phyloP scores from a whole-genome alignment of 2,329 filamentous ascomycete genomes.

The Fusarium brachygibbosum region DNA sequence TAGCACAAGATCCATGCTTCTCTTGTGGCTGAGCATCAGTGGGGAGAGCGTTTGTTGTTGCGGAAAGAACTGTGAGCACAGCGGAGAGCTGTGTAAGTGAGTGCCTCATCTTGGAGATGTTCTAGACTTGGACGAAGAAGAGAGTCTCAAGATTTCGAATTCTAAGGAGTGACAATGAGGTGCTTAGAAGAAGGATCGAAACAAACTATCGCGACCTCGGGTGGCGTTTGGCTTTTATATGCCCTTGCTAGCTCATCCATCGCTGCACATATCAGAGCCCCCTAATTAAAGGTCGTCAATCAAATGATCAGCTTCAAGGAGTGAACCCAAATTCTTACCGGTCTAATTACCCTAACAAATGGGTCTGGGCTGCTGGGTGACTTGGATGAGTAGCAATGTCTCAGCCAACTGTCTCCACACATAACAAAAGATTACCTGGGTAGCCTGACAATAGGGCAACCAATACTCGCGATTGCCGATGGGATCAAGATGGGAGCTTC shows the following conservation, averaged over 20 bases:
- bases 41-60: neutral
- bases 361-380: neutral
- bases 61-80: neutral
- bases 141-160: neutral
- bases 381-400: neutral
- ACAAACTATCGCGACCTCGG: neutral
- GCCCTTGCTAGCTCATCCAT: neutral
- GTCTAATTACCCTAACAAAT: neutral
- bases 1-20: slow-evolving; percentile 43
- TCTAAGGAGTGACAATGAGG: neutral
- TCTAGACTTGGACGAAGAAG: neutral
- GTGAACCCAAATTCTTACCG: neutral
- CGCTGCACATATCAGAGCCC: neutral
- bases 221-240: slow-evolving; percentile 9
- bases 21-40: neutral
- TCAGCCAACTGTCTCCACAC: neutral
- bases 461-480: neutral
- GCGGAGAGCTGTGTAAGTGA: slow-evolving; percentile 10
- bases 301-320: neutral
- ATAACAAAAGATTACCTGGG: neutral
- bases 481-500: neutral
- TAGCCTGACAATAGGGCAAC: neutral
- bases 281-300: neutral
- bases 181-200: neutral
- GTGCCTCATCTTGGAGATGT: neutral